These are phyloP conservation scores for Colletotrichum trifolii DNA, from an alignment of 2,329 filamentous ascomycete species.

Conservation along the genomic window DNA sequence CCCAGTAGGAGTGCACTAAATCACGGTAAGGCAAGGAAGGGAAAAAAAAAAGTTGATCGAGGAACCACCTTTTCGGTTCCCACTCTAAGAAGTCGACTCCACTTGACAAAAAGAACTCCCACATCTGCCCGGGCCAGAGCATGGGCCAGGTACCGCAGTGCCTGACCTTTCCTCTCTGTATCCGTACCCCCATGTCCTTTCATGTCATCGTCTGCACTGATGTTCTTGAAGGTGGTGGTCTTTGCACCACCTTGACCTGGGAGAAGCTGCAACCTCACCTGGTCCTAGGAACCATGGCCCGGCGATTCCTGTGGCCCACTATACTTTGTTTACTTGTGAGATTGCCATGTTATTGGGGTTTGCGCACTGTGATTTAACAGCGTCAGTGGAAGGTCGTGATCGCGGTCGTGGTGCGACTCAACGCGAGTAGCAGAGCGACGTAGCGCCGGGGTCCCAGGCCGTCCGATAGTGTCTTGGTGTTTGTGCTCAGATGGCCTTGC, in stretches of 20 bases:
- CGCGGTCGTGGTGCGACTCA: no score
- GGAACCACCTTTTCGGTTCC: conserved; percentile 16
- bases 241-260: background rate
- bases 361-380: conserved; percentile 23
- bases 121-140: conserved; percentile 16
- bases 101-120: conserved; percentile 5
- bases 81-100: conserved; percentile 13
- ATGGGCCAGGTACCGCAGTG: conserved; percentile 16
- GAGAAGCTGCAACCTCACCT: conserved; percentile 33
- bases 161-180: conserved; percentile 16
- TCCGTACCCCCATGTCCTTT: conserved; percentile 18
- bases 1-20: conserved; percentile 6
- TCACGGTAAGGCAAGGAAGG: background rate
- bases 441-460: conserved; percentile 18
- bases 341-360: conserved; percentile 17
- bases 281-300: conserved; percentile 32
- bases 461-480: conserved; percentile 10
- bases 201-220: conserved; percentile 13
- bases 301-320: conserved; percentile 30
- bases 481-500: conserved; percentile 5
- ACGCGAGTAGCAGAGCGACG: no score
- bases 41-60: conserved; percentile 15
- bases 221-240: background rate
- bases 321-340: conserved; percentile 36
- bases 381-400: background rate